Conservation (phyloP, 1,139 yeast species). For the Ogataea hybrid region DNA sequence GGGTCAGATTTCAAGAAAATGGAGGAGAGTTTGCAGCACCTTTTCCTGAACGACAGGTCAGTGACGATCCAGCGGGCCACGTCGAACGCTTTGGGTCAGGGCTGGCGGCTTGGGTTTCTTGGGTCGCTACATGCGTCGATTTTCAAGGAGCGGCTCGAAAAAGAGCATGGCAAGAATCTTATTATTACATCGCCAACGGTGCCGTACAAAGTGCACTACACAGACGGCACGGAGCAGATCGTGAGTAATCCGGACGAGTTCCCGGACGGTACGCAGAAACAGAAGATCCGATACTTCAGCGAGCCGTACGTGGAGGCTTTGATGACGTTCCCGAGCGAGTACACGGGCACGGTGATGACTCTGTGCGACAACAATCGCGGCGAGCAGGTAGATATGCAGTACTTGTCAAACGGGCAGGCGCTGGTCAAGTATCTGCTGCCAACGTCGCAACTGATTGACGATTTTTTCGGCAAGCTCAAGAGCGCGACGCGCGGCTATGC, state of each 20-base stretch:
- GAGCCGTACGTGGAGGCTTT: conserved; percentile 92
- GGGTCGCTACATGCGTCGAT: conserved; percentile 96
- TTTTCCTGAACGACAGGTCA: conserved; percentile 88
- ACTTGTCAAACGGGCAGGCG: conserved; percentile 78
- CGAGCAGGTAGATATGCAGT: conserved; percentile 73
- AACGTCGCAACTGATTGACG: conserved; percentile 86
- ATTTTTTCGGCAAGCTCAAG: conserved; percentile 89
- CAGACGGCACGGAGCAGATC: conserved; percentile 60
- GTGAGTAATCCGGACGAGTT: conserved; percentile 92
- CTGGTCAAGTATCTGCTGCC: conserved; percentile 79
- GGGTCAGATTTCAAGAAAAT: conserved; percentile 85
- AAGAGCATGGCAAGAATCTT: conserved; percentile 90
- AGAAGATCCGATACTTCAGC: conserved; percentile 57
- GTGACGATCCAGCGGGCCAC: conserved; percentile 89
- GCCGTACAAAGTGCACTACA: conserved; percentile 73
- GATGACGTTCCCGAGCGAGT: conserved; percentile 90
- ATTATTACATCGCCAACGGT: conserved; percentile 96
- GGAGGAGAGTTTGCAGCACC: conserved; percentile 86
- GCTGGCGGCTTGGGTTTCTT: conserved; percentile 94
- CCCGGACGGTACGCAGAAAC: conserved; percentile 53
- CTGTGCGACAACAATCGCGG: conserved; percentile 87
- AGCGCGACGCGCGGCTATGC: conserved; percentile 93
- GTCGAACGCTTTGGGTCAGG: conserved; percentile 92
- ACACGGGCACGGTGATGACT: conserved; percentile 81
- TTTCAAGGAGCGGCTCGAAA: conserved; percentile 84